Percentiles rank a stretch among this genome's conserved stretches.
These are phyloP conservation scores for Ceratobasidium sp. DNA, from an alignment of 1,284 basidiomycete genomes.

Conservation along the genomic window DNA sequence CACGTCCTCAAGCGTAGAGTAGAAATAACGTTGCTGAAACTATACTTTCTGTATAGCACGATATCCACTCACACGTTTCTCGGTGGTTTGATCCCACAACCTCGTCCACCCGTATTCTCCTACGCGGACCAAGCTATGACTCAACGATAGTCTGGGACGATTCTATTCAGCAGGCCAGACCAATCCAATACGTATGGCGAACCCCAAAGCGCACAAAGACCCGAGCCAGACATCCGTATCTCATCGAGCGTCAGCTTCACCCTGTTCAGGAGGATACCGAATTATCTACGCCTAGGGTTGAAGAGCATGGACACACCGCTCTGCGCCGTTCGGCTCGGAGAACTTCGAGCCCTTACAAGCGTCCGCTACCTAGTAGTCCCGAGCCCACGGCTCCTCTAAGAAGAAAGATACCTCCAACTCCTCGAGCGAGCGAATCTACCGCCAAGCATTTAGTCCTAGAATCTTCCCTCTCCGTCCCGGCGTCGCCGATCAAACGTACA, in stretches of 20 bases:
- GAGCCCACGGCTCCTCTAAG: too few relatives aligned
- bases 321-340: neutral
- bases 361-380: neutral
- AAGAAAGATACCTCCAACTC: neutral
- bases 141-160: neutral
- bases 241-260: neutral
- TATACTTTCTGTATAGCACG: neutral
- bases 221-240: neutral
- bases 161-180: neutral
- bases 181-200: constrained; percentile 1
- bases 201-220: neutral
- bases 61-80: neutral
- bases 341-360: constrained; percentile 5
- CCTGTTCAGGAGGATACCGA: neutral
- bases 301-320: neutral
- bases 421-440: neutral
- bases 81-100: neutral
- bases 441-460: neutral
- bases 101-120: neutral
- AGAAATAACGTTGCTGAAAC: neutral
- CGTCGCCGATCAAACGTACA: neutral
- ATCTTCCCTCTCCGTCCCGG: neutral
- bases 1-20: too few relatives aligned
- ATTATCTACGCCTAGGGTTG: neutral
- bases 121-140: constrained; percentile 6